Conservation (phyloP, 2,329 filamentous ascomycete species). For the Pseudocercospora pini-densiflorae region DNA sequence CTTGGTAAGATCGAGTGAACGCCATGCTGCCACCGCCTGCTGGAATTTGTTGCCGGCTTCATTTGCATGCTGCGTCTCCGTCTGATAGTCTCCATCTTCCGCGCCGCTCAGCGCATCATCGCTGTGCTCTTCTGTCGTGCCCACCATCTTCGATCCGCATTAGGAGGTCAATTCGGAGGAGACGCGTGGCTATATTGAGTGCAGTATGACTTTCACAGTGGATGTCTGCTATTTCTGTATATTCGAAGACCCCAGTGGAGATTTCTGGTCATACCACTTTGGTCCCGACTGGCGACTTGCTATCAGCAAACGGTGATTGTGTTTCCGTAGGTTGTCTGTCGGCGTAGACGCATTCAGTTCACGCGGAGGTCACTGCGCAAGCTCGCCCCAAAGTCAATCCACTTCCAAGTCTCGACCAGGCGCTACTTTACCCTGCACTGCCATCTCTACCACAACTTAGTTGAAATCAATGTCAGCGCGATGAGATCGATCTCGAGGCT, state of each 20-base stretch:
- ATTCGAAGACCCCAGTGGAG: too few relatives aligned
- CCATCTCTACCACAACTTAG: conserved; percentile 14
- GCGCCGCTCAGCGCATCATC: conserved; percentile 37
- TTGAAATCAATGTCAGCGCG: conserved; percentile 9
- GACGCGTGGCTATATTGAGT: neutral
- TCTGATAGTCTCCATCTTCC: conserved; percentile 30
- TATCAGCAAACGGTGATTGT: neutral
- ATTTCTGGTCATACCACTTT: too few relatives aligned
- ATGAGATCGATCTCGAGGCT: conserved; percentile 23
- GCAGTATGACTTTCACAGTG: neutral
- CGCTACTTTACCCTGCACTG: neutral
- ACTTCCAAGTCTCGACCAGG: neutral
- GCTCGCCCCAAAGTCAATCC: conserved; percentile 1
- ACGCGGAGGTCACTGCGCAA: neutral
- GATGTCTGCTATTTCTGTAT: neutral
- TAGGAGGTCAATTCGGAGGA: neutral
- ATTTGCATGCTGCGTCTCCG: conserved; percentile 13
- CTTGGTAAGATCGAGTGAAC: conserved; percentile 84
- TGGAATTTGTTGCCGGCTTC: conserved; percentile 91
- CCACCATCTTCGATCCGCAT: conserved; percentile 25
- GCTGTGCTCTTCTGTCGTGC: conserved; percentile 27
- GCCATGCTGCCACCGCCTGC: conserved; percentile 92
- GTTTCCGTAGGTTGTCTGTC: neutral
- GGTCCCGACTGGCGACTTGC: neutral
- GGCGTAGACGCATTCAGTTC: neutral